Conservation (phyloP, 768 basidiomycete species). For the Kwoniella heveanensis region DNA sequence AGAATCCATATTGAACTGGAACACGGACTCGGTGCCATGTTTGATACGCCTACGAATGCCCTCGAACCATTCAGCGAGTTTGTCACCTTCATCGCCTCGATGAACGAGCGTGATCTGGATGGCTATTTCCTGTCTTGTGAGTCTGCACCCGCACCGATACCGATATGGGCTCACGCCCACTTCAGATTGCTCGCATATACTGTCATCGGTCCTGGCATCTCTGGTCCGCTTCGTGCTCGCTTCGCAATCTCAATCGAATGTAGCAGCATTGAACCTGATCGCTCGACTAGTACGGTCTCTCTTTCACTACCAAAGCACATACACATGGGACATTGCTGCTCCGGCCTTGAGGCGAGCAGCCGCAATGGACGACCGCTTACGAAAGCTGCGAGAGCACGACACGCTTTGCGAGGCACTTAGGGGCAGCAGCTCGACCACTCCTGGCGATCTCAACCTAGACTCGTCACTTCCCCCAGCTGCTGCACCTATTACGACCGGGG, state of each 20-base stretch:
- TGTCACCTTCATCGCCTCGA: constrained; percentile 19
- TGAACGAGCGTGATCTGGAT: constrained; percentile 26
- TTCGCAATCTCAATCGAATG: constrained; percentile 4
- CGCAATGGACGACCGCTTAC: constrained; percentile 23
- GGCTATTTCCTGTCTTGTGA: constrained; percentile 34
- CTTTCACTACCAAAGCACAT: constrained; percentile 9
- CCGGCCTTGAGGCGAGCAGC: constrained; percentile 27
- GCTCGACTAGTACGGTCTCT: constrained; percentile 21
- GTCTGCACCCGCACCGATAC: background rate
- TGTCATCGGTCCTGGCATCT: constrained; percentile 25
- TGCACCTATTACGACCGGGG: constrained; percentile 2
- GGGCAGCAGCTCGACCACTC: constrained; percentile 15
- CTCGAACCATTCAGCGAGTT: constrained; percentile 26
- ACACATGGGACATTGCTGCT: constrained; percentile 25
- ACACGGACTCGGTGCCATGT: constrained; percentile 28
- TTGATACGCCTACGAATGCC: constrained; percentile 6
- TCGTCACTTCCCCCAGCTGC: constrained; percentile 2
- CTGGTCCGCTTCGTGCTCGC: constrained; percentile 31
- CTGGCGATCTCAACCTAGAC: constrained; percentile 9
- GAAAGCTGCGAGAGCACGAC: constrained; percentile 11
- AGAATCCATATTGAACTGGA: constrained; percentile 34
- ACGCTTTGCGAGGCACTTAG: constrained; percentile 9
- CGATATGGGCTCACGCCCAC: background rate
- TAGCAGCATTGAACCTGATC: constrained; percentile 15
- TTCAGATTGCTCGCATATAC: constrained; percentile 30